Percentiles rank a stretch among this genome's conserved stretches.
Evolutionary conservation across 768 basidiomycete species (phyloP).

Genomic region (Termitomyces sp.): DNA sequence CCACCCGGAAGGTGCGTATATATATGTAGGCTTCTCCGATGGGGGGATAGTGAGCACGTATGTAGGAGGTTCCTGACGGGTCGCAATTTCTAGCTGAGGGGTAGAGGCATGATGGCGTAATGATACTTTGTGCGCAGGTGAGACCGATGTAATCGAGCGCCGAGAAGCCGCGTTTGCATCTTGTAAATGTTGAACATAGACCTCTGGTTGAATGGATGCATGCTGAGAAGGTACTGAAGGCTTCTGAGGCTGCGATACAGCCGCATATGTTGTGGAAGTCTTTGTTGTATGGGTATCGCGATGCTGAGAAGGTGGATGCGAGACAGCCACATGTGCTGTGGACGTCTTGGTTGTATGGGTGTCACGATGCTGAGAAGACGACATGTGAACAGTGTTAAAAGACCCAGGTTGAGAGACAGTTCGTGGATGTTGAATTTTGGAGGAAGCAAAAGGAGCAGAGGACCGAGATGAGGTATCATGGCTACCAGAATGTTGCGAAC

Average conservation of each 20-base stretch:
- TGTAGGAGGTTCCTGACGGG: neutral
- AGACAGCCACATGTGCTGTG: neutral
- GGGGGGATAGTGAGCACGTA: slow-evolving; percentile 3
- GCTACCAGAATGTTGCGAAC: neutral
- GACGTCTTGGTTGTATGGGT: neutral
- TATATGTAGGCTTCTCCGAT: neutral
- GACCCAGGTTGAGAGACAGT: neutral
- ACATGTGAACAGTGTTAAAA: neutral
- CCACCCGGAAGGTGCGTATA: slow-evolving; percentile 6
- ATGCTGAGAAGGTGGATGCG: neutral
- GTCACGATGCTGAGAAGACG: neutral
- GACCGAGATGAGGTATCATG: neutral
- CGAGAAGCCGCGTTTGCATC: neutral
- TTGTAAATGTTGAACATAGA: neutral
- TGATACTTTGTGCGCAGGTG: neutral
- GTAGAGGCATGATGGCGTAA: slow-evolving; percentile 2
- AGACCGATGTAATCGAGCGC: neutral
- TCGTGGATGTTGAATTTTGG: neutral
- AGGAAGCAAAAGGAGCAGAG: neutral
- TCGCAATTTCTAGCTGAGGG: neutral
- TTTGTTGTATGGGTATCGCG: neutral
- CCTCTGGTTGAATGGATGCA: neutral
- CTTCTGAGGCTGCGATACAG: neutral
- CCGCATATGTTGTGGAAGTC: neutral
- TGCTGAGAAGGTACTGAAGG: neutral